Percentiles rank a stretch among this genome's conserved stretches.
Evolutionary conservation across 192 early-diverging fungal species (phyloP).

Genomic region (Coemansia sp.): DNA sequence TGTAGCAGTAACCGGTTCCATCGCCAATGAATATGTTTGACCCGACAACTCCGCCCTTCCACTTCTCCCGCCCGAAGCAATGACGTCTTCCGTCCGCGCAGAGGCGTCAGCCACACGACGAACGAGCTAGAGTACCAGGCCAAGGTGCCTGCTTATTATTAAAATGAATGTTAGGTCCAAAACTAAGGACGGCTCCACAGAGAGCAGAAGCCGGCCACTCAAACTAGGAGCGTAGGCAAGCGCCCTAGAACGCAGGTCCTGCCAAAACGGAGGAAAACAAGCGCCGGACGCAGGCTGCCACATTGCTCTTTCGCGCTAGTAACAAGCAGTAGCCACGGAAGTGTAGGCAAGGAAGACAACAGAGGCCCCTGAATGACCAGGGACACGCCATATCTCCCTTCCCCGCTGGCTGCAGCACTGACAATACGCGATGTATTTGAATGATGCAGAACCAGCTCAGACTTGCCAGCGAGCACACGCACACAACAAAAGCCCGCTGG

Average conservation of each 20-base stretch:
- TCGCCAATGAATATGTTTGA: background rate
- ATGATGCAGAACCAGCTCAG: conserved; percentile 19
- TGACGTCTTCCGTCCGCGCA: background rate
- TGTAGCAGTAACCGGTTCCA: background rate
- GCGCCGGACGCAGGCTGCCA: conserved; percentile 26
- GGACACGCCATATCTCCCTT: background rate
- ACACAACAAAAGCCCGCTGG: background rate
- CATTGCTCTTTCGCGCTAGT: conserved; percentile 48
- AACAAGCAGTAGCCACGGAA: conserved; percentile 45
- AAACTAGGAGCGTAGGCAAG: conserved; percentile 50
- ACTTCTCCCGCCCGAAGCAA: background rate
- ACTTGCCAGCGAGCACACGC: background rate
- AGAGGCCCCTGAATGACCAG: background rate
- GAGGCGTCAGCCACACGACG: background rate
- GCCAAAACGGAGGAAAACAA: conserved; percentile 47
- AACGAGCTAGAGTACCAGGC: too few species aligned
- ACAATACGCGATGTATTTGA: conserved; percentile 39
- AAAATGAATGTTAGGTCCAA: conserved; percentile 42
- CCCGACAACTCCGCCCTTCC: too few species aligned
- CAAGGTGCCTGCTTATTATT: too few species aligned
- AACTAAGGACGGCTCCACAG: conserved; percentile 53
- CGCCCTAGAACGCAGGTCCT: conserved; percentile 28
- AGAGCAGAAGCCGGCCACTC: conserved; percentile 39
- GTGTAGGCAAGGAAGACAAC: background rate
- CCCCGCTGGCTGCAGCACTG: conserved; percentile 36